Conservation (phyloP, 208 protist genomes). For the Leishmania tarentolae region DNA sequence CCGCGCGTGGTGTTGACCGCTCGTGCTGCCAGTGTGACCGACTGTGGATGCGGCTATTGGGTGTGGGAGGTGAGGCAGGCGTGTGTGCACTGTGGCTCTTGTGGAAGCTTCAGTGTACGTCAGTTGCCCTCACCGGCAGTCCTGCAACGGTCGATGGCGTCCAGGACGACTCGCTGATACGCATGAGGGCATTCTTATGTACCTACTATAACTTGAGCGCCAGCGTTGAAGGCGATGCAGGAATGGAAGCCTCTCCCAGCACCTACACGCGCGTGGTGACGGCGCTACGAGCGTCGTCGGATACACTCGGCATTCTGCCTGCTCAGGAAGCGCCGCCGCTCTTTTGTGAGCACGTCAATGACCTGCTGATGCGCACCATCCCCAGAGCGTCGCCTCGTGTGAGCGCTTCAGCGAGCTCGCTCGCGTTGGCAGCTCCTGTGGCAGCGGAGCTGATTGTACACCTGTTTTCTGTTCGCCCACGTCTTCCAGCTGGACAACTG, state of each 20-base stretch:
- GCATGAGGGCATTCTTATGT: background rate
- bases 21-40: background rate
- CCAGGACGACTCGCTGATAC: background rate
- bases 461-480: conserved; percentile 22
- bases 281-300: conserved; percentile 8
- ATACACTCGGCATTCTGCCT: conserved; percentile 9
- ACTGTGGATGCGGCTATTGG: background rate
- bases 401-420: background rate
- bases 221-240: background rate
- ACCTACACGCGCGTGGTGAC: background rate
- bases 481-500: conserved; percentile 22
- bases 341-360: conserved; percentile 11
- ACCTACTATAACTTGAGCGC: background rate
- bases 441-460: conserved; percentile 19
- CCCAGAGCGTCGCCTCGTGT: background rate
- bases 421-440: background rate
- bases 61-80: background rate
- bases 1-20: background rate
- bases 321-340: conserved; percentile 15
- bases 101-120: conserved; percentile 22
- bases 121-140: background rate
- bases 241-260: background rate
- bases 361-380: conserved; percentile 10
- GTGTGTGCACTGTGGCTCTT: conserved; percentile 29
- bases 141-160: background rate